Evolutionary conservation across 768 basidiomycete genomes (phyloP), one percentile per base, ranked within the genome.

Genomic region (Cyclocybe cylindracea): DNA sequence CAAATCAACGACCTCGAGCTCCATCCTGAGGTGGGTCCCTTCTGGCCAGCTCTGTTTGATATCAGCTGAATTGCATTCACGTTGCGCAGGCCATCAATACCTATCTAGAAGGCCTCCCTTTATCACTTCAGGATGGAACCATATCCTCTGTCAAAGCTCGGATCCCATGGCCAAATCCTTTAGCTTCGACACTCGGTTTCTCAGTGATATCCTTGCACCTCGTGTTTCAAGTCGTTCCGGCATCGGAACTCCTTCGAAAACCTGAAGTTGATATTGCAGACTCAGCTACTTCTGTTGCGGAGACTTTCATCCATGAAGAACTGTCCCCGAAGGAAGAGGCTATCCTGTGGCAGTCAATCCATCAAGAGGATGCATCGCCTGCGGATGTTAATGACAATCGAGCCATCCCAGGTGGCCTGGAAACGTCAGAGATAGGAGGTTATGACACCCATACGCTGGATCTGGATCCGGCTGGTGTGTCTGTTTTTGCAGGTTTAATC

Each of bases 261-360:
- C 37, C 63, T 13, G 60, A 60, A 44, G 54, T 66, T 36, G 79
- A 86, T 62, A 77, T 95, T 10, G 74, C 90, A 4, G 82, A 86
- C 41, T 94, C 94, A 10, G 86, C 93, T n/a, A 79, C 80, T 24
- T 86, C 86, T n/a, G 82, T 88, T 10, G 91, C 94, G 1, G 87
- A 92, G 58, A 84, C 87, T 3, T 98, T 98, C 69, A 75, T 96
- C 19, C 88, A 94, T 42, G 79, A 91, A 56, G 91, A 94, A 62
- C 73, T 97, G 44, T 78, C 84, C 18, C 74, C 80, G 6, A 74
- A 75, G 55, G 92, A 96, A 63, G 89, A 86, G 59, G 83, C 80
- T 6, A 73, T 80, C 32, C 75, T 95, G 16, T 80, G 84, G 60
- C 78, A 85, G 53, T 91, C 91, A 1, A 68, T 94, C 42, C 82